Evolutionary conservation across 306 rosid genomes (phyloP).

Genomic region (apple (Malus domestica)): ASM211411v1 NC_041799.1:30806501-30807000

Average conservation of each 20-base stretch:
- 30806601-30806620: slow-evolving; percentile 6
- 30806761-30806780: not conserved
- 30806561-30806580: slow-evolving; percentile 40
- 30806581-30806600: slow-evolving; percentile 52
- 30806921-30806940: not conserved
- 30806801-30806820: too few species aligned
- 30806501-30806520: not conserved
- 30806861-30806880: not conserved
- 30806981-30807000: slow-evolving; percentile 54
- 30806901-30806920: not conserved
- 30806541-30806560: slow-evolving; percentile 45
- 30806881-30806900: not conserved
- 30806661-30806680: not conserved
- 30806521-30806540: slow-evolving; percentile 39
- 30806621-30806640: not conserved
- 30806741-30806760: not conserved
- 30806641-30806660: too few species aligned
- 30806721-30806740: not conserved
- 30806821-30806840: not conserved
- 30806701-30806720: not conserved
- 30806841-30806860: not conserved
- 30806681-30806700: not conserved
- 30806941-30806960: not conserved
- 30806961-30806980: not conserved
- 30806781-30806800: not conserved